phyloP scores from a whole-genome alignment of 208 protist species.

The Wallacemonas sp. region DNA sequence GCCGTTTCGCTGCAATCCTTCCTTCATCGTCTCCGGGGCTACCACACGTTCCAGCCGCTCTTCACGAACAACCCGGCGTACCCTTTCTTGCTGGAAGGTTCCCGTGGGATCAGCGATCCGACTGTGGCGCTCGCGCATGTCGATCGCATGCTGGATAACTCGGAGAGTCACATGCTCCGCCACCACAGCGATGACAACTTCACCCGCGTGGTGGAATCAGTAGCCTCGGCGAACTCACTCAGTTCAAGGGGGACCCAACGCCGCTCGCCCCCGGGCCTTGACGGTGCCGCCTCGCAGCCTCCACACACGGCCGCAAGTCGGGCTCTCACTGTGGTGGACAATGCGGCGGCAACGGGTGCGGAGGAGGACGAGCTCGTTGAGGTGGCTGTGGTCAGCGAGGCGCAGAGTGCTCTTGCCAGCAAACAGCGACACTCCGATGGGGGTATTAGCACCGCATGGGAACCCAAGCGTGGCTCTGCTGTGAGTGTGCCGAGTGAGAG shows the following conservation, averaged over 20 bases:
- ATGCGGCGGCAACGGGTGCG: background rate
- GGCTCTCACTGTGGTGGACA: background rate
- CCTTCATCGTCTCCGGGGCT: slow-evolving; percentile 47
- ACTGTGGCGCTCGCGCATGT: slow-evolving; percentile 13
- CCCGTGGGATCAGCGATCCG: background rate
- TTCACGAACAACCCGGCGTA: slow-evolving; percentile 28
- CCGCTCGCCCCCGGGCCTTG: background rate
- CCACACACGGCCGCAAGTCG: background rate
- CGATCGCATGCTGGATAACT: slow-evolving; percentile 39
- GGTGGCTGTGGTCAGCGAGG: background rate
- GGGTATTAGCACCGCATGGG: background rate
- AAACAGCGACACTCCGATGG: background rate
- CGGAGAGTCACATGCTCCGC: slow-evolving; percentile 31
- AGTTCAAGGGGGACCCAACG: too few species aligned
- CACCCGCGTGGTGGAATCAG: slow-evolving; percentile 29
- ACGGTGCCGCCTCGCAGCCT: background rate
- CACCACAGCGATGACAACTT: slow-evolving; percentile 53
- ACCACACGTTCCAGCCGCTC: slow-evolving; percentile 63
- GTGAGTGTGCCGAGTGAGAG: slow-evolving; percentile 31
- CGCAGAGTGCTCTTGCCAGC: background rate
- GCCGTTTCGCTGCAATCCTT: slow-evolving; percentile 37
- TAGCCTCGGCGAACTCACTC: too few species aligned
- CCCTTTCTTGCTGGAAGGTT: background rate
- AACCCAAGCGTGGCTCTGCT: slow-evolving; percentile 20
- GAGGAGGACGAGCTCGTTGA: background rate